Percentiles rank a stretch among this genome's conserved stretches.
Conservation (phyloP, 805 yeast species). For the Zygosaccharomyces kombuchaensis region DNA sequence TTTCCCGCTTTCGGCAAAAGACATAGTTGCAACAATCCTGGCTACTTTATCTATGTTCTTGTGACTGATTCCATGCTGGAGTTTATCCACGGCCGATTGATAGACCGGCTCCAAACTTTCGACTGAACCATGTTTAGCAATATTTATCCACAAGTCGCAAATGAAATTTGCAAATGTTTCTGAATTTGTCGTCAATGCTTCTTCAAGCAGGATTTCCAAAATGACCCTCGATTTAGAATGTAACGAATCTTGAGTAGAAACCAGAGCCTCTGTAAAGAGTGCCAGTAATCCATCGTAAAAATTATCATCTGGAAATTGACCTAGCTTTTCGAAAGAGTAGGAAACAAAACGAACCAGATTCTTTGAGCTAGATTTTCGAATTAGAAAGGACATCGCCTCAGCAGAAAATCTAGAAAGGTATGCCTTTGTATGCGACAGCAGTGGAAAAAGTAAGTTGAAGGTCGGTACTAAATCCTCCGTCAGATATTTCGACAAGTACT, state of each 20-base stretch:
- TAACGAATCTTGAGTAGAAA: slow-evolving; percentile 62
- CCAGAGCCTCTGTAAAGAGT: slow-evolving; percentile 69
- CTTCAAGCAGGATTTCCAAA: slow-evolving; percentile 42
- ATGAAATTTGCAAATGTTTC: slow-evolving; percentile 33
- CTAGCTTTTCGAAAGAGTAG: slow-evolving; percentile 38
- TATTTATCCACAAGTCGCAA: slow-evolving; percentile 53
- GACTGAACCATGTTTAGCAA: slow-evolving; percentile 49
- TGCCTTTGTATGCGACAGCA: slow-evolving; percentile 55
- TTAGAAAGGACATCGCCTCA: slow-evolving; percentile 80
- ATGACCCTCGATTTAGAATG: slow-evolving; percentile 67
- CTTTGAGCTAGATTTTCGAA: slow-evolving; percentile 58
- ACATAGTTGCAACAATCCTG: slow-evolving; percentile 44
- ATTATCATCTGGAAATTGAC: slow-evolving; percentile 34
- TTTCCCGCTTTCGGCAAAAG: slow-evolving; percentile 68
- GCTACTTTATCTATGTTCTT: slow-evolving; percentile 31
- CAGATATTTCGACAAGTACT: slow-evolving; percentile 67
- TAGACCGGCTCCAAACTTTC: slow-evolving; percentile 48
- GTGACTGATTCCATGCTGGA: slow-evolving; percentile 15
- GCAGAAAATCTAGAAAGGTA: slow-evolving; percentile 79
- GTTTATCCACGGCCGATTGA: slow-evolving; percentile 26
- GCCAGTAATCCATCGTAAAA: slow-evolving; percentile 57
- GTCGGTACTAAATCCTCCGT: slow-evolving; percentile 65
- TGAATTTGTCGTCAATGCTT: slow-evolving; percentile 14
- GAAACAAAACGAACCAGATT: slow-evolving; percentile 45
- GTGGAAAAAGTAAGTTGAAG: slow-evolving; percentile 57